These are phyloP conservation scores for Aspergillus tamarii DNA, from an alignment of 2,329 filamentous ascomycete genomes.

Conservation along the genomic window DNA sequence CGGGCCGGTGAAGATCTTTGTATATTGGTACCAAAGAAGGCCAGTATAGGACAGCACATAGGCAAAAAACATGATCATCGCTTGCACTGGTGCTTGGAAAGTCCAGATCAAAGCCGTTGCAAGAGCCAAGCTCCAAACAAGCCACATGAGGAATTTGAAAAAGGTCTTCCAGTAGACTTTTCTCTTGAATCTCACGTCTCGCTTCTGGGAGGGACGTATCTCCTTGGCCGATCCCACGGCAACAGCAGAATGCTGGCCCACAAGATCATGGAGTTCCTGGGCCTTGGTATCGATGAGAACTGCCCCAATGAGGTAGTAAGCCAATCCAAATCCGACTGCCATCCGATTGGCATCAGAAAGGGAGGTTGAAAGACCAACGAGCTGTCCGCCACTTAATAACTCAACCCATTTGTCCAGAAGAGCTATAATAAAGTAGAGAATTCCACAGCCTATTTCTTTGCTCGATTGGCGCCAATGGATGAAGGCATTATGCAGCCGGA, in stretches of 20 bases:
- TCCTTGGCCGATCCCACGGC: constrained; percentile 47
- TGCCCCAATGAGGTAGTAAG: constrained; percentile 61
- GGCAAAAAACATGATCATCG: constrained; percentile 54
- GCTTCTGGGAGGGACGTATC: constrained; percentile 49
- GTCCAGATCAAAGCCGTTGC: constrained; percentile 56
- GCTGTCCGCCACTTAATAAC: constrained; percentile 49
- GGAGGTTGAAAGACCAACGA: constrained; percentile 44
- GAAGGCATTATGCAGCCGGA: constrained; percentile 60
- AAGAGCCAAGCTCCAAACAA: constrained; percentile 57
- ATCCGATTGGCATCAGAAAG: constrained; percentile 45
- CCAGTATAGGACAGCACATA: constrained; percentile 57
- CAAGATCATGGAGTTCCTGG: constrained; percentile 52
- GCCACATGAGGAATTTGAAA: constrained; percentile 53
- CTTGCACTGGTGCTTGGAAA: constrained; percentile 48
- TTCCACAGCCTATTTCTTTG: constrained; percentile 57
- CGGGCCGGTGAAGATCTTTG: constrained; percentile 56
- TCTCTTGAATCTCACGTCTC: constrained; percentile 51
- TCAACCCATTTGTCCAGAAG: constrained; percentile 60
- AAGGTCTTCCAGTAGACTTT: constrained; percentile 57
- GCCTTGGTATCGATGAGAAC: constrained; percentile 60
- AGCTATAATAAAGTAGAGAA: constrained; percentile 59
- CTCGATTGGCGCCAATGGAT: constrained; percentile 62
- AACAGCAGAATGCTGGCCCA: constrained; percentile 46
- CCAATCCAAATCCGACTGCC: constrained; percentile 58
- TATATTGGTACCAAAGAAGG: constrained; percentile 58